Evolutionary conservation across 306 rosid species (phyloP).

Genomic region (Malus sylvestris): DNA sequence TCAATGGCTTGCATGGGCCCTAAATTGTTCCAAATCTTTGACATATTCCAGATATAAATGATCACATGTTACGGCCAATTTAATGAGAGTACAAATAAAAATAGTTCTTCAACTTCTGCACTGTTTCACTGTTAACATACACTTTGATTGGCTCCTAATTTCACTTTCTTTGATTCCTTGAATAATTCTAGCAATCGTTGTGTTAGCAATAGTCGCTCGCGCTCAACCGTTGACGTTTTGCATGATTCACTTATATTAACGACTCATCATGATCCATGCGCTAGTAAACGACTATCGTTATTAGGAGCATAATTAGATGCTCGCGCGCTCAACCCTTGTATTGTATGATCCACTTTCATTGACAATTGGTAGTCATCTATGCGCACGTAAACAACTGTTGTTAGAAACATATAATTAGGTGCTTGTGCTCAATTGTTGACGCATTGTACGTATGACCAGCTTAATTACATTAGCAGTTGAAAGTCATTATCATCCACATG

Average conservation of each 20-base stretch:
- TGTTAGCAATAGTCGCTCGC: not conserved
- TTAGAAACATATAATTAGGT: too few relatives aligned
- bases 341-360: too few relatives aligned
- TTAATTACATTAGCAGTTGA: too few relatives aligned
- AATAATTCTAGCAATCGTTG: too few relatives aligned
- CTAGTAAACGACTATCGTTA: not conserved
- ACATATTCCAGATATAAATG: not conserved
- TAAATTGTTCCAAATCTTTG: not conserved
- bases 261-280: too few relatives aligned
- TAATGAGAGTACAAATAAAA: not conserved
- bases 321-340: not conserved
- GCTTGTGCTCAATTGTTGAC: not conserved
- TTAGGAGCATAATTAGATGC: not conserved
- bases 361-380: too few relatives aligned
- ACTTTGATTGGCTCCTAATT: not conserved
- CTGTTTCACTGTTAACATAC: not conserved
- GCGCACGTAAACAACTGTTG: too few relatives aligned
- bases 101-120: not conserved
- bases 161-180: slow-evolving; percentile 1
- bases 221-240: not conserved
- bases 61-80: not conserved
- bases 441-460: not conserved
- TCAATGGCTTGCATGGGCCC: not conserved
- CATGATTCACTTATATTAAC: not conserved
- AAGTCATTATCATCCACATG: not conserved